phyloP scores from a whole-genome alignment of 352 stramenopile species.

The Phytophthora sp. region DNA sequence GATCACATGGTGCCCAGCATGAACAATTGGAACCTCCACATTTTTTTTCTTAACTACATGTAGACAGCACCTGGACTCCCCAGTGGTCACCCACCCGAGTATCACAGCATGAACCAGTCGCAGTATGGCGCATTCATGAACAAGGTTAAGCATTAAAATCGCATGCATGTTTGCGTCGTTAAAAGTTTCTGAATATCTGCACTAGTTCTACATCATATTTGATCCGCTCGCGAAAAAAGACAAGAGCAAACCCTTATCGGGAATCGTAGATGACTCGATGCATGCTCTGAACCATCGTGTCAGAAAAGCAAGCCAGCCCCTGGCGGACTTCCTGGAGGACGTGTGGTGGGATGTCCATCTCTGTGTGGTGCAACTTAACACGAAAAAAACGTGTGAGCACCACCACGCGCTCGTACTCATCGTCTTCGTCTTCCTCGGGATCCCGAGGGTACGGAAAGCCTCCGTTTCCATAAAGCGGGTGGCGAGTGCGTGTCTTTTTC shows the following conservation, averaged over 20 bases:
- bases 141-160: conserved; percentile 6
- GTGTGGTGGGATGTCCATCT: conserved; percentile 40
- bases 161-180: conserved; percentile 19
- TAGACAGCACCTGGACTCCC: too few relatives aligned
- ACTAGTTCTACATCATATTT: conserved; percentile 29
- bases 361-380: conserved; percentile 43
- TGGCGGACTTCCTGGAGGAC: conserved; percentile 45
- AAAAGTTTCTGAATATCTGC: conserved; percentile 16
- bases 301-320: conserved; percentile 39
- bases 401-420: conserved; percentile 42
- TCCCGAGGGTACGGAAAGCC: conserved; percentile 23
- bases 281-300: conserved; percentile 50
- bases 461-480: conserved; percentile 23
- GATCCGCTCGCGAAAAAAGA: not conserved
- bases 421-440: conserved; percentile 22
- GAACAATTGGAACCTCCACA: too few relatives aligned
- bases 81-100: too few relatives aligned
- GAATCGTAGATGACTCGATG: conserved; percentile 45
- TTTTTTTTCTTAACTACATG: too few relatives aligned
- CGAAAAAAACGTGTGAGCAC: conserved; percentile 43
- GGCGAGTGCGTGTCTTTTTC: conserved; percentile 20
- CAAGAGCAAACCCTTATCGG: conserved; percentile 8
- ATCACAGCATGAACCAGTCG: conserved; percentile 38
- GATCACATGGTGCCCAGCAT: conserved; percentile 43
- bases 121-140: conserved; percentile 20